These are phyloP conservation scores for Hypoxylon sp. DNA, from an alignment of 2,329 filamentous ascomycete genomes.

Conservation along the genomic window DNA sequence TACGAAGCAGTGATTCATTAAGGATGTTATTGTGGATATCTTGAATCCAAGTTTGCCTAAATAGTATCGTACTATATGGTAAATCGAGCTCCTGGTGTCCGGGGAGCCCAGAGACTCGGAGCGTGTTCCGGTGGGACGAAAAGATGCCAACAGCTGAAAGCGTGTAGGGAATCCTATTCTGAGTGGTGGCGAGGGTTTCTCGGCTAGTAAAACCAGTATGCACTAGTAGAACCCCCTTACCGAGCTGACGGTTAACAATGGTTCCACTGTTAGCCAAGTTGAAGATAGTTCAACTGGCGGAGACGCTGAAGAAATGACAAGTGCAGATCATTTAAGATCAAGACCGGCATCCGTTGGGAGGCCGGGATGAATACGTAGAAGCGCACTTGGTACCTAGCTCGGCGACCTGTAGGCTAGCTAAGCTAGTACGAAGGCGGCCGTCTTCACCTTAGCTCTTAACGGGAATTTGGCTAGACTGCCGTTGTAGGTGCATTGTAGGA, in stretches of 20 bases:
- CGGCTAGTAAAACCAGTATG: constrained; percentile 6
- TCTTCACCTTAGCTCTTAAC: constrained; percentile 11
- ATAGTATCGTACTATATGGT: constrained; percentile 1
- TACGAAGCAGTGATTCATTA: constrained; percentile 21
- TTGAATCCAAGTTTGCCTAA: constrained; percentile 2
- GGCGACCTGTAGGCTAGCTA: neutral
- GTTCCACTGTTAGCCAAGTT: constrained; percentile 11
- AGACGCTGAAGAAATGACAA: constrained; percentile 32
- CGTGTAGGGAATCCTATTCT: constrained; percentile 17
- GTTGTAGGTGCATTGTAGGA: constrained; percentile 21
- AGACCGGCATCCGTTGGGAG: constrained; percentile 25
- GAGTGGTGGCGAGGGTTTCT: constrained; percentile 6
- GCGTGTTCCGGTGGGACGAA: constrained; percentile 16
- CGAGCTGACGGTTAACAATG: constrained; percentile 15
- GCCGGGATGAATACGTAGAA: neutral
- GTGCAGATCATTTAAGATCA: constrained; percentile 40
- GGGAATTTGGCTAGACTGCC: constrained; percentile 2
- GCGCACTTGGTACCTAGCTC: no score
- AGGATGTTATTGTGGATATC: constrained; percentile 25
- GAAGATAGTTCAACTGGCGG: constrained; percentile 16
- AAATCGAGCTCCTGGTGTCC: constrained; percentile 8
- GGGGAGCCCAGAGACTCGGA: constrained; percentile 1
- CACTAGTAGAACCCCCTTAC: neutral
- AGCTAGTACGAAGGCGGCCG: constrained; percentile 17
- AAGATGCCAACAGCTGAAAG: neutral